Evolutionary conservation across 257 asterid species (phyloP).

Genomic region (Solanum medicagineum): DNA sequence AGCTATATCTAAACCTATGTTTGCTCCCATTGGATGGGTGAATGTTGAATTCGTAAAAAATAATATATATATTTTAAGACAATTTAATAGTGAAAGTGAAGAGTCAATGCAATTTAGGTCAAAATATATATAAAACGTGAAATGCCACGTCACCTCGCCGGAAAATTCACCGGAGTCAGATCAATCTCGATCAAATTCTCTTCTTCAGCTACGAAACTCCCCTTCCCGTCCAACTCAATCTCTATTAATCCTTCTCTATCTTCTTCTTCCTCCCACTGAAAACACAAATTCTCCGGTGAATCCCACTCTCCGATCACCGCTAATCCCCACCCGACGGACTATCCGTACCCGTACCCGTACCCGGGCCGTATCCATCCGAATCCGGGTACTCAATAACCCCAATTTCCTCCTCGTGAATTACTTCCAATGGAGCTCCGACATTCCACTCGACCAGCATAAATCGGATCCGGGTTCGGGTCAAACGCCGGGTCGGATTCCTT

Average conservation of each 20-base stretch:
- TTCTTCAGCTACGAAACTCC: slow-evolving; percentile 42
- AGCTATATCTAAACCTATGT: neutral
- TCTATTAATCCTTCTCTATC: slow-evolving; percentile 64
- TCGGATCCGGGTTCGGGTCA: neutral
- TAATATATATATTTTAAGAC: too few relatives aligned
- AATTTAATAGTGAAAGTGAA: too few relatives aligned
- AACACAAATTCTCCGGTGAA: slow-evolving; percentile 19
- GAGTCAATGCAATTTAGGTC: accelerated
- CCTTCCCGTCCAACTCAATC: slow-evolving; percentile 47
- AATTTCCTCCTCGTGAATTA: slow-evolving; percentile 51
- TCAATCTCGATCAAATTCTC: slow-evolving; percentile 79
- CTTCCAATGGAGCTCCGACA: slow-evolving; percentile 80
- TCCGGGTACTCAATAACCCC: slow-evolving; percentile 56
- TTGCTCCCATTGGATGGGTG: too few relatives aligned
- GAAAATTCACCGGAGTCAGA: slow-evolving; percentile 24
- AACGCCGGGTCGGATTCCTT: neutral
- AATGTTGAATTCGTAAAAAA: too few relatives aligned
- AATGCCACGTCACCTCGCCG: neutral
- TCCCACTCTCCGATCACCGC: slow-evolving; percentile 31
- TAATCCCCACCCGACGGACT: slow-evolving; percentile 45
- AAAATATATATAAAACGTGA: neutral
- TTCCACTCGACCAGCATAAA: slow-evolving; percentile 45
- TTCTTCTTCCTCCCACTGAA: slow-evolving; percentile 58
- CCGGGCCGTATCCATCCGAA: neutral
- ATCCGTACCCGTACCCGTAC: neutral